Base-by-base conservation (phyloP, 2,329 filamentous ascomycete species). In the Penicillium sp. region DNA sequence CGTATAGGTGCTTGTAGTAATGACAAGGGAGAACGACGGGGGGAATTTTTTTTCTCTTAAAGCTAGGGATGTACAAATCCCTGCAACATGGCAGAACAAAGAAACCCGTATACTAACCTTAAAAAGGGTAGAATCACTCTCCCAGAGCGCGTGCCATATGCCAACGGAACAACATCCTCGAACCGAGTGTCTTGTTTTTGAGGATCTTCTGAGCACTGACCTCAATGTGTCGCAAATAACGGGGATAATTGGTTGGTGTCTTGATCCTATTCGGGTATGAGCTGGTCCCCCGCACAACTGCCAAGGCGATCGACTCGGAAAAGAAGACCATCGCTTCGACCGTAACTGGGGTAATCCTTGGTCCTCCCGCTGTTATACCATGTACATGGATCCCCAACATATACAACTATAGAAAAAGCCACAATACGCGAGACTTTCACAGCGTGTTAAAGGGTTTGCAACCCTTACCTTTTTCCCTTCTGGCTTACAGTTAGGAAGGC, bases 281-380 rank as follows among this genome's bases (percentile, higher is more conserved):
- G 29, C 7, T 16, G 7, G 7, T 46, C 29, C 54, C 54, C 56
- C 56, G 54, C 56, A 58, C 34, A 16, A 46, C 8, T 45, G 54
- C 50, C 54, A 54, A 58, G 52, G 52, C 50, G 51, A 37, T 54
- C 32, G 6, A 9, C 52, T 38, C 9, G 12, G 6, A 23, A 27
- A 31, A 29, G 4, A 16, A 18, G 21, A 27, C 18, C 18, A 27
- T 52, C 27, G 27, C 34, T 40, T 40, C 18, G 21, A 47, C 8
- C 3, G 8, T 18, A 18, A 34, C 15, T 6, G 39, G 23, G 29
- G 9, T 23, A 10, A 23, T 18, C 7, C 23, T 2, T 10, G 31
- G 7, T 21, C 7, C 21, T 13, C 16, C 40, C n/a, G 16, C 40
- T 38, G 16, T n/a, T 25, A 10, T 5, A 10, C 3, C 5, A 23